These are phyloP conservation scores for Paramecium sonneborni DNA, from an alignment of 73 alveolate genomes.

Conservation along the genomic window DNA sequence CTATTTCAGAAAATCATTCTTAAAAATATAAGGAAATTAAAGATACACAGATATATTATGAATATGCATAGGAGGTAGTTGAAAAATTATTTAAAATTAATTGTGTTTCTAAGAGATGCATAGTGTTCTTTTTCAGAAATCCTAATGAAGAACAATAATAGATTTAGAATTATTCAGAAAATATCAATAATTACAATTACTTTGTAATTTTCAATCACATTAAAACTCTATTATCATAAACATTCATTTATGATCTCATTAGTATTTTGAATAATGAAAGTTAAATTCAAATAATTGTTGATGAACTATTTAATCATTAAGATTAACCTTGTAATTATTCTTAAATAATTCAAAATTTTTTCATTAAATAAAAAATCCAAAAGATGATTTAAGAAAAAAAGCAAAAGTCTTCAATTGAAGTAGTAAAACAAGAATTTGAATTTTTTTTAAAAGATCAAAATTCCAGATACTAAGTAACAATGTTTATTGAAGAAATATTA, in stretches of 20 bases:
- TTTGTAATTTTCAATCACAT: neutral
- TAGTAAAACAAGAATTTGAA: neutral
- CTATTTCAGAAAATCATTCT: neutral
- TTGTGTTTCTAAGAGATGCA: neutral
- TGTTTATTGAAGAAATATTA: neutral
- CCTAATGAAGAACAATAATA: neutral
- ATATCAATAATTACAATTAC: neutral
- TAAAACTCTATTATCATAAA: neutral
- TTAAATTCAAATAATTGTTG: neutral
- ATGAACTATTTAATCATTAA: neutral
- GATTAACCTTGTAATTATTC: neutral
- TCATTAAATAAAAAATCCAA: neutral
- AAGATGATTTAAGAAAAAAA: neutral
- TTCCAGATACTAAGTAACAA: neutral
- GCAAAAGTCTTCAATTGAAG: neutral
- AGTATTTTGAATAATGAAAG: neutral
- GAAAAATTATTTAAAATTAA: neutral
- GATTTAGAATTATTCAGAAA: neutral
- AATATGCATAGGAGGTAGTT: neutral
- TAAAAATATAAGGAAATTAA: neutral
- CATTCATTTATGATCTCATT: neutral
- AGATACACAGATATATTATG: neutral
- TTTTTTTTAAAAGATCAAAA: neutral
- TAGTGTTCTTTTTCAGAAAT: neutral
- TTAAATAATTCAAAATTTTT: neutral